Evolutionary conservation across 495 filamentous ascomycete species (phyloP), one percentile per base, ranked within the genome.

Genomic region (Penicillium arizonense): DNA sequence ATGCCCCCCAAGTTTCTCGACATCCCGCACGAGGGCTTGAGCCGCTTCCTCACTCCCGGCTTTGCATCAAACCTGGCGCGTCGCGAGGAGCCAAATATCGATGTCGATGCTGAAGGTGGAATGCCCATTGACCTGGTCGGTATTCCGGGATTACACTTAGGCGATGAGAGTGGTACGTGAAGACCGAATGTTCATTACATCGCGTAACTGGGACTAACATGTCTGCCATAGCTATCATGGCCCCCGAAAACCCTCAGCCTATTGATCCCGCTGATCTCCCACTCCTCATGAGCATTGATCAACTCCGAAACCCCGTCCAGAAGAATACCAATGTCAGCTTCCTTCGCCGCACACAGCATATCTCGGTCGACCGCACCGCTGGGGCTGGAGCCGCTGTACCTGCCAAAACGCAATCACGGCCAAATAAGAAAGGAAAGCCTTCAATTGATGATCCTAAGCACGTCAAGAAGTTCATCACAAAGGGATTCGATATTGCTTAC

Each of bases 51-150:
- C 12, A 87, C 85, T 9, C 87, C 93, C 1, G 84, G 81, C 2
- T 97, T 96, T 74, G 89, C 90, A 21, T 92, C 91, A 28, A 86
- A 89, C 45, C 71, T 98, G 53, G 89, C 89, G 1, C 80, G 91
- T 56, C 90, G 95, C 55, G 92, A 97, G 73, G 85, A 91, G n/a
- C 75, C 95, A 4, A 96, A 96, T 55, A 91, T 98, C 46, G 94
- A 97, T 69, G 91, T 91, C 18, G 95, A 98, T 82, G 92, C 91
- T 16, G 95, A 97, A 75, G 83, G 96, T 52, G 94, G 95, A 33
- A 97, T 98, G 93, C 90, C 90, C 35, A 84, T 98, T 68, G 93
- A 98, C 67, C 74, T 98, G 39, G 87, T 97, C 38, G 94, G 95
- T 56, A 86, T 97, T 69, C 95, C 95, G 5, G 88, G 91, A 1